These are phyloP conservation scores for Rhazya stricta DNA, from an alignment of 257 asterid genomes.

Conservation along the genomic window DNA sequence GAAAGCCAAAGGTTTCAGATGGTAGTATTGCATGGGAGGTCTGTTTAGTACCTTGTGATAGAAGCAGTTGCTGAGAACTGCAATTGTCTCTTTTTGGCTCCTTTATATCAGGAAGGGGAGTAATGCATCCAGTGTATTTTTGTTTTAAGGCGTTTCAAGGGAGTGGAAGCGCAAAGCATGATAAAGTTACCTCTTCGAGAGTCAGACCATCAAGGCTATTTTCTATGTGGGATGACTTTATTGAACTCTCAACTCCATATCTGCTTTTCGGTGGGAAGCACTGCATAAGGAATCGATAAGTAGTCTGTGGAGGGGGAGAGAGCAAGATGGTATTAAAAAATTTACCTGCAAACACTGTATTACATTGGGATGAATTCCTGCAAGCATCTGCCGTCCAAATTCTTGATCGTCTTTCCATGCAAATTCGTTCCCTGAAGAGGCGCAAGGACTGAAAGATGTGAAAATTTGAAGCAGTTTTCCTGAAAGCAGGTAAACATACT, in stretches of 20 bases:
- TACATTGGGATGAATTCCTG: constrained; percentile 47
- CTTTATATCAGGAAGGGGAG: background rate
- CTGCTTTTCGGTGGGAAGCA: constrained; percentile 39
- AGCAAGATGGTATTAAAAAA: background rate
- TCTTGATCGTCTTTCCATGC: constrained; percentile 45
- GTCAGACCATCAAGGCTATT: constrained; percentile 40
- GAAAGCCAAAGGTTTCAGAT: background rate
- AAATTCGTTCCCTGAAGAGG: constrained; percentile 29
- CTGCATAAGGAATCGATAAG: constrained; percentile 27
- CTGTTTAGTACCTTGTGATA: background rate
- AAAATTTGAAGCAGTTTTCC: background rate
- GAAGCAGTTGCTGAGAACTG: too few species aligned
- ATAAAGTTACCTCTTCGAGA: constrained; percentile 28
- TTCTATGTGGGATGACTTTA: constrained; percentile 35
- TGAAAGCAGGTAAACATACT: constrained; percentile 4
- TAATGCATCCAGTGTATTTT: background rate
- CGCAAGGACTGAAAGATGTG: constrained; percentile 9
- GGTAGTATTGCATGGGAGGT: background rate
- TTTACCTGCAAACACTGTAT: constrained; percentile 38
- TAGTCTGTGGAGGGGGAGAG: background rate
- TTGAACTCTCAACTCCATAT: constrained; percentile 34
- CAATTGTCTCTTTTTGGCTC: background rate
- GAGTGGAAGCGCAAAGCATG: background rate
- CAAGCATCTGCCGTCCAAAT: constrained; percentile 50
- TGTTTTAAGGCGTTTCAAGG: background rate